Percentiles rank a stretch among this genome's conserved stretches.
Conservation (phyloP, 2,329 filamentous ascomycete genomes). For the Apiospora arundinis region DNA sequence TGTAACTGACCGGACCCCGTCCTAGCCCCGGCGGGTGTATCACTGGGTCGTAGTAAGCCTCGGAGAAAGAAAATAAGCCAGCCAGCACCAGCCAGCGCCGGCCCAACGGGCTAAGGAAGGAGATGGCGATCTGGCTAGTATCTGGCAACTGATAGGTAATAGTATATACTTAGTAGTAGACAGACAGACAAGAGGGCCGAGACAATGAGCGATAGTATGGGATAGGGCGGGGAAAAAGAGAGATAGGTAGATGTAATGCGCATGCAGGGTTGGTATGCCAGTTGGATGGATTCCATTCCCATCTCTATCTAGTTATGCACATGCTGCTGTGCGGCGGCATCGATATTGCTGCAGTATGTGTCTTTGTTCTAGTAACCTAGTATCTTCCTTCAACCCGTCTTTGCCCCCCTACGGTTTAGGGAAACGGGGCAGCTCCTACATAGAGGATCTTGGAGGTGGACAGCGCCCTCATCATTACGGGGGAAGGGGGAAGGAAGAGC, state of each 20-base stretch:
- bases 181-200: neutral
- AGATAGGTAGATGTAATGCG: neutral
- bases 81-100: neutral
- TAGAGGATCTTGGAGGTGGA: too few species aligned
- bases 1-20: neutral
- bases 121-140: slow-evolving; percentile 5
- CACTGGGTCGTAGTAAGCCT: slow-evolving; percentile 12
- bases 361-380: neutral
- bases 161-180: neutral
- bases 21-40: neutral
- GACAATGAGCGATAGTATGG: neutral
- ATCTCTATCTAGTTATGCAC: neutral
- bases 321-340: neutral
- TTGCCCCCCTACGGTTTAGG: too few species aligned
- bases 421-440: too few species aligned
- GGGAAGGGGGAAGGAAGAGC: neutral
- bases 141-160: neutral
- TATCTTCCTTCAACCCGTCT: neutral
- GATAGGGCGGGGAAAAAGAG: neutral
- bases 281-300: neutral
- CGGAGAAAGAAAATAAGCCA: neutral
- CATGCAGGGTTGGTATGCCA: neutral
- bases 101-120: neutral
- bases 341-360: neutral
- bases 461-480: too few species aligned